Percentiles rank a stretch among this genome's conserved stretches.
These are phyloP conservation scores for Globisporangium abappressorium DNA, from an alignment of 352 stramenopile species.

Conservation along the genomic window DNA sequence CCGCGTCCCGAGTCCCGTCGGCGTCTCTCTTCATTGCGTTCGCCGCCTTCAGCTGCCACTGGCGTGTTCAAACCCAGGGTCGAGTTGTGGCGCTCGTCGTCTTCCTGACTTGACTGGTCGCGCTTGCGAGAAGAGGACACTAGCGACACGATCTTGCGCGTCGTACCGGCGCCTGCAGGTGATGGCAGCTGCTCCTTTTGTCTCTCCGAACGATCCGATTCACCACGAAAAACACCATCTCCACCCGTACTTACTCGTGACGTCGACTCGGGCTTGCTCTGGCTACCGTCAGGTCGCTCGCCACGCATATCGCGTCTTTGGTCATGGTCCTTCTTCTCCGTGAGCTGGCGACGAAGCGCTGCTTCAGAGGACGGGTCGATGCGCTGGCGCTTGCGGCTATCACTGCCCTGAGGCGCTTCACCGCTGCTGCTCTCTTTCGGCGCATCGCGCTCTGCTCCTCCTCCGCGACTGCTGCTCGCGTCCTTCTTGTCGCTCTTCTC, in stretches of 20 bases:
- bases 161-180: constrained; percentile 1
- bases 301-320: constrained; percentile 9
- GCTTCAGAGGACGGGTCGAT: constrained; percentile 57
- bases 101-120: constrained; percentile 27
- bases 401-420: constrained; percentile 17
- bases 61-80: neutral
- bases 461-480: constrained; percentile 20
- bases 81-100: constrained; percentile 6
- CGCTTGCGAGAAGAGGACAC: constrained; percentile 70
- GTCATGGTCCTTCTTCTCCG: constrained; percentile 62
- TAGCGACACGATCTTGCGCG: constrained; percentile 76
- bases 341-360: constrained; percentile 63
- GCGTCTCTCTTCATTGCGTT: constrained; percentile 14
- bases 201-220: constrained; percentile 13
- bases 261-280: neutral
- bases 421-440: constrained; percentile 14
- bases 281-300: constrained; percentile 1
- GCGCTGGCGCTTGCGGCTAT: constrained; percentile 52
- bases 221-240: neutral
- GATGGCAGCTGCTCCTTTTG: neutral
- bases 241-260: neutral
- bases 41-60: constrained; percentile 1
- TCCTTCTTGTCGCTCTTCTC: constrained; percentile 23
- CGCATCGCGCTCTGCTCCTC: constrained; percentile 1
- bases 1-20: constrained; percentile 13